Evolutionary conservation across 2,329 filamentous ascomycete species (phyloP).

Genomic region (Tolypocladium album): DNA sequence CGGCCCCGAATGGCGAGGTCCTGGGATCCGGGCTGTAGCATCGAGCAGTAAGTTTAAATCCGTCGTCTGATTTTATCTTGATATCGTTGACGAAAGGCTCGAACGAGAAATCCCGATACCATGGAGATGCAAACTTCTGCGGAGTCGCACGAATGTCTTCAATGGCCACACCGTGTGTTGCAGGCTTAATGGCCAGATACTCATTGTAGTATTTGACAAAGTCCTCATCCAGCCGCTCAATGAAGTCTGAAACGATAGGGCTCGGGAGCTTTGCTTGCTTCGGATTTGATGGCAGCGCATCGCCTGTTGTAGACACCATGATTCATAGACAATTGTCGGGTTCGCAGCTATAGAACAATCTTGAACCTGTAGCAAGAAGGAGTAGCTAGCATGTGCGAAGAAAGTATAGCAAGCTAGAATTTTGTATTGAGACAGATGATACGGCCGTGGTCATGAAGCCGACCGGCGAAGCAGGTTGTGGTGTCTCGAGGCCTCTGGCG

Average conservation of each 20-base stretch:
- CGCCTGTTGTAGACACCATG: background rate
- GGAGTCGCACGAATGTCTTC: constrained; percentile 1
- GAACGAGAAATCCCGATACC: constrained; percentile 2
- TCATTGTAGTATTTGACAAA: constrained; percentile 5
- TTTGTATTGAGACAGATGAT: background rate
- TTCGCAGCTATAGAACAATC: too few relatives aligned
- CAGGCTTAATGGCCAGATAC: background rate
- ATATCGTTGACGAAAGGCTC: constrained; percentile 4
- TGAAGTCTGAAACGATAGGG: background rate
- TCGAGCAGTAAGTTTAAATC: constrained; percentile 1
- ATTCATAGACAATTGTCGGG: background rate
- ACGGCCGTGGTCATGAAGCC: background rate
- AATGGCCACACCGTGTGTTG: background rate
- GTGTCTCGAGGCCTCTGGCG: background rate
- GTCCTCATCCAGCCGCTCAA: constrained; percentile 2
- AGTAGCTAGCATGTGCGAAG: background rate
- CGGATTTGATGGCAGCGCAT: background rate
- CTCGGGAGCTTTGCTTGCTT: background rate
- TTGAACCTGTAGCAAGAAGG: background rate
- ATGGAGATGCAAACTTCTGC: constrained; percentile 3
- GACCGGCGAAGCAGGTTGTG: background rate
- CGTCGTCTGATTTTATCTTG: constrained; percentile 2
- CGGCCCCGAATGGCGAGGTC: constrained; percentile 3
- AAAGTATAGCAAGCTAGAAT: background rate
- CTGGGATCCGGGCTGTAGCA: constrained; percentile 3